phyloP scores from a whole-genome alignment of 2,329 filamentous ascomycete genomes.

The Phaeosphaeria sp. region DNA sequence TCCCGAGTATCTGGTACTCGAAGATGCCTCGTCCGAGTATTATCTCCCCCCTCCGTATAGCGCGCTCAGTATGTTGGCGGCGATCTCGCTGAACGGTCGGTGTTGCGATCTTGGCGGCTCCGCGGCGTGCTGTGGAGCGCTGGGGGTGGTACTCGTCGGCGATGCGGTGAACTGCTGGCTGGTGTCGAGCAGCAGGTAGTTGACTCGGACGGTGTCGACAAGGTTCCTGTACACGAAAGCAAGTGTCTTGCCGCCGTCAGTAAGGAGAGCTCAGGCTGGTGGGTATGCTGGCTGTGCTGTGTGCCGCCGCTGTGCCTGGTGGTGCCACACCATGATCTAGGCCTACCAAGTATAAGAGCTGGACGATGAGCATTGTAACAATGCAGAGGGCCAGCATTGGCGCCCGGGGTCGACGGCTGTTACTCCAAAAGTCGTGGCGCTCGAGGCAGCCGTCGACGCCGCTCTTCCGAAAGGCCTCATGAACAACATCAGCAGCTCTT shows the following conservation, averaged over 20 bases:
- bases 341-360: neutral
- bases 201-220: neutral
- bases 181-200: neutral
- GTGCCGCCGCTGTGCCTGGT: neutral
- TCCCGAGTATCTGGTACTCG: neutral
- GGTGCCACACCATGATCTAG: neutral
- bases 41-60: neutral
- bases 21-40: neutral
- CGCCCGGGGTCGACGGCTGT: neutral
- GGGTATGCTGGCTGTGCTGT: neutral
- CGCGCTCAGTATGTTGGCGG: neutral
- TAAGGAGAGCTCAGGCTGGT: neutral
- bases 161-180: neutral
- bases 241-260: neutral
- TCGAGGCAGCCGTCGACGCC: conserved; percentile 4
- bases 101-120: neutral
- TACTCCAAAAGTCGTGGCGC: neutral
- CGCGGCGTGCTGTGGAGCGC: neutral
- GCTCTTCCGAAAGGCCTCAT: neutral
- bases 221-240: neutral
- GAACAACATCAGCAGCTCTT: neutral
- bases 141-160: neutral
- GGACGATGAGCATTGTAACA: neutral
- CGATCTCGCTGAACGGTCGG: neutral
- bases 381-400: neutral